Base-by-base conservation (phyloP, 805 yeast genomes). In the Vanderwaltozyma polyspora region DNA sequence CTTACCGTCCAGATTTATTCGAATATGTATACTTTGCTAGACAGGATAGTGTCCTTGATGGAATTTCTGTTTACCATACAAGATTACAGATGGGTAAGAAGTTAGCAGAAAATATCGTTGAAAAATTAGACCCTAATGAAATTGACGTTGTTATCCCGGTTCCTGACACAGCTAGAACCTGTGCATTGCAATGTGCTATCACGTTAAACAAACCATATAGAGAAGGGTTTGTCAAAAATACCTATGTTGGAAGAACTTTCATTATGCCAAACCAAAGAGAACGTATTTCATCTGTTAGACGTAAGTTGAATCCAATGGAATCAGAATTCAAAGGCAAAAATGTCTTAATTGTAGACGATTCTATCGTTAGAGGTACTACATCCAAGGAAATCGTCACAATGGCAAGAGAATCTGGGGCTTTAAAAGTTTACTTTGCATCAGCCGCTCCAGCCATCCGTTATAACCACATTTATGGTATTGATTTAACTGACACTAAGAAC, bases 351-450 rank as follows among this genome's bases (percentile, higher is more conserved):
- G 96, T 91, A 29, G 98, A 91, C 60, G 98, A 91, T 60, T 85
- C 96, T 19, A 89, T 91, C 44, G 98, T 91, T 8, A 76, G 98
- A 57, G 98, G 98, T 42, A 91, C 98, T 15, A 91, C 98, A 3
- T 86, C 96, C 6, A 81, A 75, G 57, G 98, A 91, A 64, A 91
- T 91, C 45, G 94, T 91, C 23, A 80, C 77, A 45, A 91, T 91
- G 98, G 98, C 98, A n/a, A 73, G 81, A 48, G 98, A 91, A 59
- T 95, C 97, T 5, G 98, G 98, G 38, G 98, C 98, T 29, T 77
- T 73, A 41, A 79, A 76, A 48, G 98, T 91, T n/a, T 89, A 74
- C 57, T 80, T 91, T 59, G 98, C 98, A 0, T 83, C 94, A 18
- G 91, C 96, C 53, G 94, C 98, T 12, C 98, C 98, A 19, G 93